phyloP scores from a whole-genome alignment of 768 basidiomycete species.

The Pleurotus giganteus region DNA sequence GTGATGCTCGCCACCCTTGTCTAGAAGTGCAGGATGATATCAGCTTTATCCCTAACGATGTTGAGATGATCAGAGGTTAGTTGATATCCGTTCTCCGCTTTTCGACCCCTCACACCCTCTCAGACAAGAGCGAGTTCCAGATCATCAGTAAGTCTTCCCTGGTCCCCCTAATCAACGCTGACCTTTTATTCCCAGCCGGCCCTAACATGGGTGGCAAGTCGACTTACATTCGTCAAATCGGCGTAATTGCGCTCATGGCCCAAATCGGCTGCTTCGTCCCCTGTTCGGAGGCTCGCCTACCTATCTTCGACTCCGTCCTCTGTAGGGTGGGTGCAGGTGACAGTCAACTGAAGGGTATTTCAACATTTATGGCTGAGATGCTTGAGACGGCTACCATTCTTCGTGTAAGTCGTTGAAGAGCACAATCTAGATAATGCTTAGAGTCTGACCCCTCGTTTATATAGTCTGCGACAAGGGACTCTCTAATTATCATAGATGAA shows the following conservation, averaged over 20 bases:
- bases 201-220: conserved; percentile 99
- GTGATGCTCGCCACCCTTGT: conserved; percentile 92
- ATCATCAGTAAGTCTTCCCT: conserved; percentile 71
- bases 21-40: conserved; percentile 96
- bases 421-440: not conserved
- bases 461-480: conserved; percentile 89
- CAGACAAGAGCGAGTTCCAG: conserved; percentile 87
- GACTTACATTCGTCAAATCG: conserved; percentile 93
- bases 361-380: conserved; percentile 99
- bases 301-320: conserved; percentile 93
- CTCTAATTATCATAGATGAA: conserved; percentile 96
- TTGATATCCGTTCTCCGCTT: not conserved
- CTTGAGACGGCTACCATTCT: conserved; percentile 96
- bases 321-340: conserved; percentile 98
- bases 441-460: not conserved
- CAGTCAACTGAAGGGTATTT: conserved; percentile 95
- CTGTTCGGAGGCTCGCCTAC: conserved; percentile 79
- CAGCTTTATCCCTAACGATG: conserved; percentile 93
- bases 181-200: conserved; percentile 54
- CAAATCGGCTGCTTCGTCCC: conserved; percentile 96
- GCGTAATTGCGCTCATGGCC: conserved; percentile 95
- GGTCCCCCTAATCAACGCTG: not conserved
- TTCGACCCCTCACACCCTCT: not conserved
- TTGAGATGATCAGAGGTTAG: conserved; percentile 88
- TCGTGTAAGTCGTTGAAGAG: conserved; percentile 51